phyloP scores from a whole-genome alignment of 192 early-diverging fungal genomes.

The Cetraspora pellucida region DNA sequence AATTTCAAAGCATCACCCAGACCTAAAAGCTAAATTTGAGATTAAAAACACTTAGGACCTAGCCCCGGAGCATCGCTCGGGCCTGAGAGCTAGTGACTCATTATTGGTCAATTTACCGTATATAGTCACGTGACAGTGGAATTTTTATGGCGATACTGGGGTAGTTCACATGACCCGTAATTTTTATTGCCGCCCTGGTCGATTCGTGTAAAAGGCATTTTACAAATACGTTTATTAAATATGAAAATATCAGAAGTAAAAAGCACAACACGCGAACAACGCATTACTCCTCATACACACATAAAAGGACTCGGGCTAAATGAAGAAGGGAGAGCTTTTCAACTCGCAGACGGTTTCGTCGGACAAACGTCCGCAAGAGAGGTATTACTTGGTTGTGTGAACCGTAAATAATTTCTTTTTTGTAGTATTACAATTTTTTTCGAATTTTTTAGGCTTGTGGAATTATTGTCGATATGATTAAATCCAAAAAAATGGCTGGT shows the following conservation, averaged over 20 bases:
- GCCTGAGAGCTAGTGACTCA: too few relatives aligned
- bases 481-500: constrained; percentile 96
- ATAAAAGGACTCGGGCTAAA: constrained; percentile 68
- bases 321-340: constrained; percentile 19
- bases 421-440: not conserved
- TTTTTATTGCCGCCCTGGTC: too few relatives aligned
- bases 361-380: constrained; percentile 97
- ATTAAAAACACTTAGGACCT: too few relatives aligned
- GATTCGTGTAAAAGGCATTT: too few relatives aligned
- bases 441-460: constrained; percentile 74
- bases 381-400: constrained; percentile 44
- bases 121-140: too few relatives aligned
- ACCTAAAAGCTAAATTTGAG: too few relatives aligned
- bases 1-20: too few relatives aligned
- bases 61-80: too few relatives aligned
- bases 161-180: too few relatives aligned
- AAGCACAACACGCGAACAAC: constrained; percentile 88
- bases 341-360: constrained; percentile 70
- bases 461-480: constrained; percentile 92
- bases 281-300: constrained; percentile 95
- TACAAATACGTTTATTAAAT: too few relatives aligned
- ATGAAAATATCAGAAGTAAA: constrained; percentile 96
- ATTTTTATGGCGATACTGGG: too few relatives aligned
- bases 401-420: not conserved
- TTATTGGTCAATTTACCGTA: too few relatives aligned